Percentiles rank a stretch among this genome's conserved stretches.
Evolutionary conservation across 768 basidiomycete species (phyloP).

Genomic region (Suillus luteus): DNA sequence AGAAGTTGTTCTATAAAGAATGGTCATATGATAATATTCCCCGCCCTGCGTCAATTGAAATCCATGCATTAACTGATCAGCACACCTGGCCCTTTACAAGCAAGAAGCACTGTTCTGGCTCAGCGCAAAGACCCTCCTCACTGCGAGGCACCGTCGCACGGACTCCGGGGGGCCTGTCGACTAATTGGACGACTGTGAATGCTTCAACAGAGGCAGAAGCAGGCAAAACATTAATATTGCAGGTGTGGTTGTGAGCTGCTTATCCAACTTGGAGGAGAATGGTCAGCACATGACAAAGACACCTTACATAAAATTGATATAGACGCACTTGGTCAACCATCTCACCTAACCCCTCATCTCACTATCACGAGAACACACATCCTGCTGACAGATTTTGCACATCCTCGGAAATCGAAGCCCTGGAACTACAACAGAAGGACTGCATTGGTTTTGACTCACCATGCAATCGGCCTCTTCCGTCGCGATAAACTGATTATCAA

Average conservation of each 20-base stretch:
- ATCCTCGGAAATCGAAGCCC: background rate
- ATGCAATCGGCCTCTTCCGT: conserved; percentile 6
- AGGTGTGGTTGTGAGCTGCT: background rate
- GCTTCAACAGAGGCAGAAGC: background rate
- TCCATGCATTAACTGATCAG: background rate
- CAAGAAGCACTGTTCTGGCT: background rate
- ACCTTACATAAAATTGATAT: conserved; percentile 7
- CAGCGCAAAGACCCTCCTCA: background rate
- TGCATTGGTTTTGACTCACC: background rate
- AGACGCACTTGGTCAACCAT: conserved; percentile 3
- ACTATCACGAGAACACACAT: background rate
- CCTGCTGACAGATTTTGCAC: conserved; percentile 2
- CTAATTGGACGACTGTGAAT: background rate
- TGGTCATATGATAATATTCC: background rate
- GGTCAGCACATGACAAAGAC: conserved; percentile 10
- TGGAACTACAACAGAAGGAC: background rate
- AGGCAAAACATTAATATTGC: background rate
- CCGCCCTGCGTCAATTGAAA: conserved; percentile 1
- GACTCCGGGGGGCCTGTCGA: background rate
- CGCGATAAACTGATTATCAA: background rate
- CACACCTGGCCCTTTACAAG: background rate
- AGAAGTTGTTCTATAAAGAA: background rate
- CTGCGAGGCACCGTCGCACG: no score
- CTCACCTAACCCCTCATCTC: background rate
- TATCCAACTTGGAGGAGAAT: background rate